Evolutionary conservation across 768 basidiomycete genomes (phyloP), one percentile per base, ranked within the genome.

Genomic region (Vishniacozyma victoriae): DNA sequence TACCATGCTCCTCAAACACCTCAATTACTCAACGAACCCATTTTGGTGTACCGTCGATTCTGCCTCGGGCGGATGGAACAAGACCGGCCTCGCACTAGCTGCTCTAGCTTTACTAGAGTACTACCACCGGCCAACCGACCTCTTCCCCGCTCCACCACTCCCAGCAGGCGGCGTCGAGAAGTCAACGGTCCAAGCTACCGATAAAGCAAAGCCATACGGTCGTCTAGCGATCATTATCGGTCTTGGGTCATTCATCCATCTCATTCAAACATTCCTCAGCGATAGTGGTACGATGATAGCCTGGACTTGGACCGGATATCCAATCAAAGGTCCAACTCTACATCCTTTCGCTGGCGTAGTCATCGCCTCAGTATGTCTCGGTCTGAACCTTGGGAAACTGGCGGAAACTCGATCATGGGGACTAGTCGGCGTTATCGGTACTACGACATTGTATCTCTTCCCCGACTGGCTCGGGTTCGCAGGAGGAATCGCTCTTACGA

Each of bases 251-350:
- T 45, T 72, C 20, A 54, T 90, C 9, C 89, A 85, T 73, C 78
- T 79, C 12, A 62, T 88, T 0, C 85, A 89, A 59, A 82, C 80
- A 38, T 76, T 87, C 35, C 73, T 88, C 42, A 78, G 82, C 2
- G 88, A 92, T 48, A 74, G 84, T 1, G 83, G 82, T 55, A 86
- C 87, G 0, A 77, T 89, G 37, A 77, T 90, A 49, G 81, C 86
- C 16, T 89, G 86, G 85, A 83, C 85, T 2, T 92, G 88, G 88
- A 85, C 86, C 0, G 88, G 88, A n/a, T 91, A 83, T 55, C 78
- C 80, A 18, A 74, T 83, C 26, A 78, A 74, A 41, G 88, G 88
- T 0, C 88, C 88, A 2, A 68, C 84, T 1, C 83, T 87, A 5
- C 80, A 84, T 58, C 69, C 85, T 4, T 82, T 85, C 60, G 82